Evolutionary conservation across 1,284 basidiomycete species (phyloP).

Genomic region (Fistulinella cinereoalba): DNA sequence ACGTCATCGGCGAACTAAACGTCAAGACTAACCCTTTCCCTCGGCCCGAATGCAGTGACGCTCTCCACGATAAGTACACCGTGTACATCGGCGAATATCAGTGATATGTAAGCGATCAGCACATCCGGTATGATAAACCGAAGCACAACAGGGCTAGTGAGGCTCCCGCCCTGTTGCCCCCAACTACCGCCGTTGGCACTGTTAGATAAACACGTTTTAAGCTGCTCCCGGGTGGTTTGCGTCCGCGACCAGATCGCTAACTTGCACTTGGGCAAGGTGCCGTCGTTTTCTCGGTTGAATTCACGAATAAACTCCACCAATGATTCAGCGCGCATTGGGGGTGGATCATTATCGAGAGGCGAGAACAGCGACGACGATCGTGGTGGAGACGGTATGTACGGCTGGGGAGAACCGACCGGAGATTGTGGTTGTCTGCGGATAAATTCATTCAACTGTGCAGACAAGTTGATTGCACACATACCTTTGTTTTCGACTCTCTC

Average conservation of each 20-base stretch:
- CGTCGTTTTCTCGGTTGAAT: constrained; percentile 40
- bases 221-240: constrained; percentile 16
- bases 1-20: constrained; percentile 4
- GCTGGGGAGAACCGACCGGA: constrained; percentile 56
- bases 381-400: constrained; percentile 46
- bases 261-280: constrained; percentile 25
- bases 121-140: constrained; percentile 61
- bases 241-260: constrained; percentile 53
- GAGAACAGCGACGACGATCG: constrained; percentile 43
- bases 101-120: constrained; percentile 53
- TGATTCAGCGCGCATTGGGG: constrained; percentile 40
- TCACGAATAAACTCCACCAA: constrained; percentile 50
- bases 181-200: neutral
- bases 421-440: constrained; percentile 47
- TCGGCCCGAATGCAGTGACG: constrained; percentile 60
- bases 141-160: constrained; percentile 40
- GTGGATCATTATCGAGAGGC: constrained; percentile 33
- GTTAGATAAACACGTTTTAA: constrained; percentile 2
- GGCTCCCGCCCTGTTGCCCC: constrained; percentile 12
- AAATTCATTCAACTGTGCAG: neutral
- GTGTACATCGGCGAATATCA: constrained; percentile 35
- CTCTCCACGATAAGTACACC: constrained; percentile 52
- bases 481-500: constrained; percentile 53
- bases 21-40: constrained; percentile 51
- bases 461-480: constrained; percentile 29